Percentiles rank a stretch among this genome's conserved stretches.
Evolutionary conservation across 1,139 yeast genomes (phyloP).

Genomic region (Casaregolazyma suthepensis): DNA sequence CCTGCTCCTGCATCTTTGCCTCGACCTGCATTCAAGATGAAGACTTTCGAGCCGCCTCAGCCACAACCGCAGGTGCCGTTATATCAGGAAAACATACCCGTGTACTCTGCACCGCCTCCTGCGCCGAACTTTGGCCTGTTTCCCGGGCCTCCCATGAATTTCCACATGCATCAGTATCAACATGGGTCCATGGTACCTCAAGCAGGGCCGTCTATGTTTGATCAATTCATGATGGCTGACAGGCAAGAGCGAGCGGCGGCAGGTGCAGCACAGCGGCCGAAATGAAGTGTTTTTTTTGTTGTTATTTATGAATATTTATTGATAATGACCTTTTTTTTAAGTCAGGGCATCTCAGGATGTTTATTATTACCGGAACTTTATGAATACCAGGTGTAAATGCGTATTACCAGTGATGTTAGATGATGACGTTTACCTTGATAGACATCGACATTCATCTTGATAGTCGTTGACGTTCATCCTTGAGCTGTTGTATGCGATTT

Average conservation of each 20-base stretch:
- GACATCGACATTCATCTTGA: no score
- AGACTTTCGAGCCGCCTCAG: constrained; percentile 11
- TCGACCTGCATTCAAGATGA: constrained; percentile 32
- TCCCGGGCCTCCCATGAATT: neutral
- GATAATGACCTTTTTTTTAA: constrained; percentile 5
- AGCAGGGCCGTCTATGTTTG: constrained; percentile 17
- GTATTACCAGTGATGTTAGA: neutral
- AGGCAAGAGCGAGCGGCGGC: constrained; percentile 15
- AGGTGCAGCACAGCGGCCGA: constrained; percentile 10
- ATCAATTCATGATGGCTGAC: constrained; percentile 25
- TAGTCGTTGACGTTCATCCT: no score
- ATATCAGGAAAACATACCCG: neutral
- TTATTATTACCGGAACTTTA: neutral
- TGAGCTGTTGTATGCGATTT: neutral
- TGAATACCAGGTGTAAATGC: neutral
- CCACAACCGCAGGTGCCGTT: neutral
- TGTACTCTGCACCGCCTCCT: neutral
- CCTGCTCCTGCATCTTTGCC: constrained; percentile 42
- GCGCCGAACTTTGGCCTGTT: neutral
- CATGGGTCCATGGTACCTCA: neutral
- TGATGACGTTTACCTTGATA: no score
- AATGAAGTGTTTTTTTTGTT: constrained; percentile 7
- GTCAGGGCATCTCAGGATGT: neutral
- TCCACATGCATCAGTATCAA: neutral
- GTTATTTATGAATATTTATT: constrained; percentile 9